A percentile compares a stretch with the other conserved stretches of the same genome.
Evolutionary conservation across 139 green algal genomes (phyloP).

Genomic region (Nannochloris sp.): DNA sequence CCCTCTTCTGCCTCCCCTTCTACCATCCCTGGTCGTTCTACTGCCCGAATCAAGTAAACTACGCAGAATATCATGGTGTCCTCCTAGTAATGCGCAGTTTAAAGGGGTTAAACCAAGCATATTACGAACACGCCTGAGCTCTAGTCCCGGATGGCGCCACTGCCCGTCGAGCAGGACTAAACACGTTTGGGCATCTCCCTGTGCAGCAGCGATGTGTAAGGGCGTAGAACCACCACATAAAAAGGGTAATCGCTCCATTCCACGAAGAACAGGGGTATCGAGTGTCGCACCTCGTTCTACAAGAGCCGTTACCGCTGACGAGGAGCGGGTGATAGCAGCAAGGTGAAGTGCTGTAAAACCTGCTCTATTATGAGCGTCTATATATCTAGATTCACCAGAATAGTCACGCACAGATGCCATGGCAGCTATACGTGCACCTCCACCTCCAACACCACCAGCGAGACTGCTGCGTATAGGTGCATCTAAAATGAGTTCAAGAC

Average conservation of each 20-base stretch:
- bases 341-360: conserved; percentile 6
- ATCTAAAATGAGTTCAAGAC: conserved; percentile 1
- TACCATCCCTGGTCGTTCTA: too few species aligned
- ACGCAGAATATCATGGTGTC: conserved; percentile 4
- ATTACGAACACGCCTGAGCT: conserved; percentile 9
- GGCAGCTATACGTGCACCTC: neutral
- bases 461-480: neutral
- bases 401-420: neutral
- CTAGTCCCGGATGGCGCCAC: conserved; percentile 3
- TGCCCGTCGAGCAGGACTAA: conserved; percentile 2
- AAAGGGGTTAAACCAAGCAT: conserved; percentile 13
- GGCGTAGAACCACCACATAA: conserved; percentile 9
- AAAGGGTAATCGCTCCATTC: conserved; percentile 6
- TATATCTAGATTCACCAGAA: conserved; percentile 3
- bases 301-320: neutral
- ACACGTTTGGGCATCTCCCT: conserved; percentile 11
- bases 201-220: conserved; percentile 10
- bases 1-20: too few species aligned
- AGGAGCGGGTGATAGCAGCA: neutral
- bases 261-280: neutral
- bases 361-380: conserved; percentile 1
- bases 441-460: conserved; percentile 1
- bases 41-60: conserved; percentile 1
- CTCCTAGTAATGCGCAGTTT: conserved; percentile 15
- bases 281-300: neutral